Conservation (phyloP, 805 yeast species). For the Candida vartiovaarae region DNA sequence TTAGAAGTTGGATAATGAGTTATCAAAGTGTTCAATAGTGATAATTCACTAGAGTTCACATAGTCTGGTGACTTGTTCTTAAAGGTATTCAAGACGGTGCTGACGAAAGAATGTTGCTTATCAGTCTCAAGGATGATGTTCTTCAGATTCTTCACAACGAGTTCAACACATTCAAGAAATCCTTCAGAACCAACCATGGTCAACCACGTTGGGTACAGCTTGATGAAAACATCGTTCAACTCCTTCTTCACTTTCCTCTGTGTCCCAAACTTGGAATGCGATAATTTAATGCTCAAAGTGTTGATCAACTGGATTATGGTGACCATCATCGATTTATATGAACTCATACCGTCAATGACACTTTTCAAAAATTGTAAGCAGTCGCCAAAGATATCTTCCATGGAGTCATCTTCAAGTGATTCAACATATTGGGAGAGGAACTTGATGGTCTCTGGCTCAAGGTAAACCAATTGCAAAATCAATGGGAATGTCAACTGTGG, state of each 20-base stretch:
- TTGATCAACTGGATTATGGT: constrained; percentile 46
- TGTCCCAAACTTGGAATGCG: constrained; percentile 54
- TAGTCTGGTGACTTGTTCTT: no score
- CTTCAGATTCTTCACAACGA: constrained; percentile 25
- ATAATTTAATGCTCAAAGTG: constrained; percentile 47
- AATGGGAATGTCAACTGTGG: constrained; percentile 69
- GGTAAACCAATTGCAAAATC: constrained; percentile 47
- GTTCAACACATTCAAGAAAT: constrained; percentile 33
- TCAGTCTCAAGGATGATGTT: constrained; percentile 47
- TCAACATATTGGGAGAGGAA: constrained; percentile 49
- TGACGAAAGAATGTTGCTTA: constrained; percentile 41
- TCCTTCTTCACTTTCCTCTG: constrained; percentile 55
- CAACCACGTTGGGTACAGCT: constrained; percentile 27
- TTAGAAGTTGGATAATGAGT: constrained; percentile 30
- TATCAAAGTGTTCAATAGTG: constrained; percentile 33
- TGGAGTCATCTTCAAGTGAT: constrained; percentile 65
- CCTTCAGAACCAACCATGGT: constrained; percentile 32
- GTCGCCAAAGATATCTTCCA: constrained; percentile 71
- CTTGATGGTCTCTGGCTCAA: constrained; percentile 17
- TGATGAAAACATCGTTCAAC: constrained; percentile 35
- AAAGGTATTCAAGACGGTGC: constrained; percentile 42
- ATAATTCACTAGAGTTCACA: constrained; percentile 17
- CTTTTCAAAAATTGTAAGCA: constrained; percentile 55
- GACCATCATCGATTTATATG: constrained; percentile 45
- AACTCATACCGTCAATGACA: constrained; percentile 37